phyloP scores from a whole-genome alignment of 2,329 filamentous ascomycete genomes.

The Epichloe coenophiala region DNA sequence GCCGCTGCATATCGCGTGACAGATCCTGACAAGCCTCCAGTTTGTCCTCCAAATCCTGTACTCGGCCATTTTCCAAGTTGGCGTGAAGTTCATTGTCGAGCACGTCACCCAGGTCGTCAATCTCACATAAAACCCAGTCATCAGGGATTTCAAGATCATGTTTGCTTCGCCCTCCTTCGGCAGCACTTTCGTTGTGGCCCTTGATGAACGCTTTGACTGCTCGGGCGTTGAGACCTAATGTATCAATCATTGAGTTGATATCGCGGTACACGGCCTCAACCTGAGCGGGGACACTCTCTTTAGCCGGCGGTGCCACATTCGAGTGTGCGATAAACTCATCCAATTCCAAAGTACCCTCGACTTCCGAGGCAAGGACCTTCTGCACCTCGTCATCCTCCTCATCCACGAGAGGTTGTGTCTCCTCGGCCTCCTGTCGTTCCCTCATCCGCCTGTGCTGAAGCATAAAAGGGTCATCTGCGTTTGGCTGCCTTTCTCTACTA shows the following conservation, averaged over 20 bases:
- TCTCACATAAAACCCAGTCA: slow-evolving; percentile 64
- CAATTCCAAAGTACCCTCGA: slow-evolving; percentile 47
- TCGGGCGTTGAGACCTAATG: slow-evolving; percentile 67
- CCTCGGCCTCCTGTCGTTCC: slow-evolving; percentile 42
- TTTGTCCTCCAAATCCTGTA: slow-evolving; percentile 56
- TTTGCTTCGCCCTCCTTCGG: slow-evolving; percentile 41
- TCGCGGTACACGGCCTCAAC: slow-evolving; percentile 61
- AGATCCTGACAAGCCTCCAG: slow-evolving; percentile 55
- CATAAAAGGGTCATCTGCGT: slow-evolving; percentile 33
- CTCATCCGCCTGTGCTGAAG: slow-evolving; percentile 37
- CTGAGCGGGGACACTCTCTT: slow-evolving; percentile 46
- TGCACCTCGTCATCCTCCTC: slow-evolving; percentile 59
- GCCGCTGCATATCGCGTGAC: slow-evolving; percentile 53
- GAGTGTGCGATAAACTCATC: slow-evolving; percentile 55
- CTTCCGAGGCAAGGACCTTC: slow-evolving; percentile 43
- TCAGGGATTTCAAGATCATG: slow-evolving; percentile 57
- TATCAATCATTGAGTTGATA: slow-evolving; percentile 90
- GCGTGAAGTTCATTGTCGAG: slow-evolving; percentile 50
- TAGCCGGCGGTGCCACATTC: slow-evolving; percentile 37
- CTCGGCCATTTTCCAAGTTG: slow-evolving; percentile 52
- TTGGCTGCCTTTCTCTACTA: slow-evolving; percentile 20
- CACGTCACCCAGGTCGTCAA: slow-evolving; percentile 52
- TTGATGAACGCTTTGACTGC: slow-evolving; percentile 53
- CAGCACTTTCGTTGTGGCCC: slow-evolving; percentile 47
- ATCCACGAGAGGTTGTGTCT: slow-evolving; percentile 44